Evolutionary conservation across 2,329 filamentous ascomycete genomes (phyloP).

Genomic region (Aureobasidium lini): DNA sequence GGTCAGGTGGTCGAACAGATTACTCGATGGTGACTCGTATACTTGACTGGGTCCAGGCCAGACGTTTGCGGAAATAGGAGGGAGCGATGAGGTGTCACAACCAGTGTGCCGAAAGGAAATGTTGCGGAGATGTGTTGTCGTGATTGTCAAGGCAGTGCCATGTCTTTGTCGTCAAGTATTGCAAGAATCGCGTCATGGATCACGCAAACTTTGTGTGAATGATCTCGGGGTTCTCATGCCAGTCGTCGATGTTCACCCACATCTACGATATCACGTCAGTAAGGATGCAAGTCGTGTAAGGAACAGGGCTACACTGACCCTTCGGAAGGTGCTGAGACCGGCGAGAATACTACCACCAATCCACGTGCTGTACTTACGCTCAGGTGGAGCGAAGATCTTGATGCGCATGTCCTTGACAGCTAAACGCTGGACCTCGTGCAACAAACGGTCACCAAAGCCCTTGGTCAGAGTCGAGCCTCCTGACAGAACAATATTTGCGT

Average conservation of each 20-base stretch:
- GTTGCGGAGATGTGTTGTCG: slow-evolving; percentile 1
- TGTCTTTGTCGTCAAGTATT: slow-evolving; percentile 4
- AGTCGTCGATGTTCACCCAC: slow-evolving; percentile 99
- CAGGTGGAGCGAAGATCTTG: slow-evolving; percentile 96
- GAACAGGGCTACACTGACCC: slow-evolving; percentile 53
- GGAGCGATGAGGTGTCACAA: slow-evolving; percentile 7
- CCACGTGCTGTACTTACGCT: slow-evolving; percentile 98
- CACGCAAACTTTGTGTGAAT: slow-evolving; percentile 97
- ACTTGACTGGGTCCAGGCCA: slow-evolving; percentile 2
- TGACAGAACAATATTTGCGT: slow-evolving; percentile 94
- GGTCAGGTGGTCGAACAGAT: slow-evolving; percentile 5
- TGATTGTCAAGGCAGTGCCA: not conserved
- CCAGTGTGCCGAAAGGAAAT: not conserved
- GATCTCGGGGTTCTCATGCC: slow-evolving; percentile 98
- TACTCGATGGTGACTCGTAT: slow-evolving; percentile 6
- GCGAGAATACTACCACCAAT: slow-evolving; percentile 97
- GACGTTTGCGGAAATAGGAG: not conserved
- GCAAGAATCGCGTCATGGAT: slow-evolving; percentile 15
- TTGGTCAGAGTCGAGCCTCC: slow-evolving; percentile 94
- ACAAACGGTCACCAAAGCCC: slow-evolving; percentile 86
- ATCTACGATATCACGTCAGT: slow-evolving; percentile 52
- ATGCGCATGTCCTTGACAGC: slow-evolving; percentile 99
- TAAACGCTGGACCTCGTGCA: slow-evolving; percentile 85
- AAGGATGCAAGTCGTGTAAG: slow-evolving; percentile 12
- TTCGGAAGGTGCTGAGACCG: slow-evolving; percentile 94